Percentiles rank a stretch among this genome's conserved stretches.
phyloP scores from a whole-genome alignment of 805 yeast genomes.

The Martiniozyma abietophila region DNA sequence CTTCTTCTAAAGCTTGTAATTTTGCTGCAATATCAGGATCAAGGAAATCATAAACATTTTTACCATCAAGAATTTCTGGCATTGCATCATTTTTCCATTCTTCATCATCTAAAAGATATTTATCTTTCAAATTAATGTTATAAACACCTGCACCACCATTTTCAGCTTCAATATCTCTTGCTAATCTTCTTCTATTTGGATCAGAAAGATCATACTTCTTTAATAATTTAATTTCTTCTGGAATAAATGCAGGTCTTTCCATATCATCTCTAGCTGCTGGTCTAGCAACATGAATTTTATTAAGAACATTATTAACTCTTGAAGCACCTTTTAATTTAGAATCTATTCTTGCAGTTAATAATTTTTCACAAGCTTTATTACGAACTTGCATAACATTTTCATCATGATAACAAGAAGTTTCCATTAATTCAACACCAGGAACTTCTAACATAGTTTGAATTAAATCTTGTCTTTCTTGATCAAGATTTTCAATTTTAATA shows the following conservation, averaged over 20 bases:
- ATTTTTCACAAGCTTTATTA: constrained; percentile 94
- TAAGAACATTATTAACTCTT: constrained; percentile 78
- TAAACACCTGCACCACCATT: constrained; percentile 99
- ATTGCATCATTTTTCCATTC: constrained; percentile 96
- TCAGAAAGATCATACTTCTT: constrained; percentile 69
- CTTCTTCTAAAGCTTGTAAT: constrained; percentile 91
- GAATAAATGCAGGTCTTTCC: constrained; percentile 71
- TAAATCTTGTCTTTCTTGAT: constrained; percentile 61
- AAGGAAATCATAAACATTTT: constrained; percentile 92
- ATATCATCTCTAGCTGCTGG: constrained; percentile 86
- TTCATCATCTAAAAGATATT: constrained; percentile 85
- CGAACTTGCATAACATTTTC: constrained; percentile 94
- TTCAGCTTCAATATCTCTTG: constrained; percentile 84
- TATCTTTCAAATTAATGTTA: constrained; percentile 88
- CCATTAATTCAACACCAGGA: constrained; percentile 86
- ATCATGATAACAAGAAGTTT: constrained; percentile 87
- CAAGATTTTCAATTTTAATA: constrained; percentile 75
- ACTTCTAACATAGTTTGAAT: constrained; percentile 54
- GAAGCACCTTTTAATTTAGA: constrained; percentile 91
- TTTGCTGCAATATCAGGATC: constrained; percentile 94
- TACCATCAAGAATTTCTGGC: constrained; percentile 96
- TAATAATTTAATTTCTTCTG: constrained; percentile 56
- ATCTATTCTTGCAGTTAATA: constrained; percentile 91
- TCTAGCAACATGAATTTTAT: constrained; percentile 89
- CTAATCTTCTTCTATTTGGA: constrained; percentile 72